Percentiles rank a stretch among this genome's conserved stretches.
phyloP scores from a whole-genome alignment of 352 stramenopile species.

The Vaucheria bursata region DNA sequence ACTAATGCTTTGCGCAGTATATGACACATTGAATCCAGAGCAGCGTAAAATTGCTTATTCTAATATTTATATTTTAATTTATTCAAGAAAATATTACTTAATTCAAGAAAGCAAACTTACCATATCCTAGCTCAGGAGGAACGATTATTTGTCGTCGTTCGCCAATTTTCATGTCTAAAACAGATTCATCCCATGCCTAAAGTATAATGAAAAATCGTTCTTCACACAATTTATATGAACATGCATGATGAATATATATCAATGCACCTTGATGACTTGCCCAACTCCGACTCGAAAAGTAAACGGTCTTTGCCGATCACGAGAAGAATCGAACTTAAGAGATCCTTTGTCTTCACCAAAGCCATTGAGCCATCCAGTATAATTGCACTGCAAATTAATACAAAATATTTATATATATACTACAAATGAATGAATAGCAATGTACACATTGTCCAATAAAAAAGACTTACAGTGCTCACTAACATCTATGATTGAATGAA shows the following conservation, averaged over 20 bases:
- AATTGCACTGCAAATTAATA: slow-evolving; percentile 3
- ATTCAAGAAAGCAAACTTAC: slow-evolving; percentile 14
- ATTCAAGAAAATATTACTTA: no score
- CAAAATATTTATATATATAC: background rate
- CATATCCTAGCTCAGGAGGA: slow-evolving; percentile 51
- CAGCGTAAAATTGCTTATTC: no score
- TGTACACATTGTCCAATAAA: background rate
- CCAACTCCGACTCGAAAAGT: slow-evolving; percentile 48
- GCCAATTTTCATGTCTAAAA: slow-evolving; percentile 44
- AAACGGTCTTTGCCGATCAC: slow-evolving; percentile 49
- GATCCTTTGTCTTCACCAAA: slow-evolving; percentile 52
- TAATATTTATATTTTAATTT: no score
- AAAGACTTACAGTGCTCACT: background rate
- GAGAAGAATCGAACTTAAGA: slow-evolving; percentile 55
- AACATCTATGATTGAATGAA: background rate
- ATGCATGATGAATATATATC: no score
- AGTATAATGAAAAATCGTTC: no score
- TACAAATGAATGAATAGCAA: background rate
- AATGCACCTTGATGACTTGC: no score
- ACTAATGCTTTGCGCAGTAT: no score
- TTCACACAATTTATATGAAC: no score
- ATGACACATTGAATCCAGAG: no score
- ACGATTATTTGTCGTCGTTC: slow-evolving; percentile 50
- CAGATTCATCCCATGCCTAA: background rate
- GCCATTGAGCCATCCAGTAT: slow-evolving; percentile 67